These are phyloP conservation scores for Pythium inflatum DNA, from an alignment of 352 stramenopile genomes.

Conservation along the genomic window DNA sequence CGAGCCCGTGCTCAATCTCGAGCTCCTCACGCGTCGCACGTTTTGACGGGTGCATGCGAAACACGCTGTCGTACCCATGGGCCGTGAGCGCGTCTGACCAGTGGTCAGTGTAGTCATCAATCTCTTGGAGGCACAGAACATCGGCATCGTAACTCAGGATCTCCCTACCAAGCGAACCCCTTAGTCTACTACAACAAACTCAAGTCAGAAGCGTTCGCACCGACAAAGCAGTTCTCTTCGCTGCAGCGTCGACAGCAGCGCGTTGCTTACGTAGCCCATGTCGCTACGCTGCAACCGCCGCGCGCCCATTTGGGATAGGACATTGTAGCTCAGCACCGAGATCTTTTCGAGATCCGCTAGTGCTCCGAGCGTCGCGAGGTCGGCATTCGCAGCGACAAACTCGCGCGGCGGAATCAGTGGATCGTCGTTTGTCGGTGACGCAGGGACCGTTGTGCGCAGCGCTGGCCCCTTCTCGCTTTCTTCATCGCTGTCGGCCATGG, in stretches of 20 bases:
- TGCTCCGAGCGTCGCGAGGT: constrained; percentile 47
- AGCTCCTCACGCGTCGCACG: neutral
- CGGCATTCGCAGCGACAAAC: constrained; percentile 50
- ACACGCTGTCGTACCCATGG: constrained; percentile 86
- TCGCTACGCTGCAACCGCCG: constrained; percentile 48
- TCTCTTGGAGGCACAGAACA: constrained; percentile 88
- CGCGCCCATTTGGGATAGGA: constrained; percentile 81
- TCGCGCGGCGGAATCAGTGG: constrained; percentile 24
- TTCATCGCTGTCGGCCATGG: constrained; percentile 11
- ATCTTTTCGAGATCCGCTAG: constrained; percentile 64
- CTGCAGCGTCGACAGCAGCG: constrained; percentile 59
- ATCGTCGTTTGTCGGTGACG: neutral
- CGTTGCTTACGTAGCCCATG: constrained; percentile 50
- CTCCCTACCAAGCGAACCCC: constrained; percentile 42
- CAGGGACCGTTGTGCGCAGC: too few relatives aligned
- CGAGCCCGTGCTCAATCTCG: constrained; percentile 64
- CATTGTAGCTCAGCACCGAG: constrained; percentile 79
- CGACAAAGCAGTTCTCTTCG: constrained; percentile 42
- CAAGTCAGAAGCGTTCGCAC: constrained; percentile 25
- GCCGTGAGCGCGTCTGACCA: constrained; percentile 69
- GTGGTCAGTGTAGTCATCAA: constrained; percentile 89
- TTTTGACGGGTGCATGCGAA: constrained; percentile 38
- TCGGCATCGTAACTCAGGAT: constrained; percentile 80
- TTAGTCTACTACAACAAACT: neutral
- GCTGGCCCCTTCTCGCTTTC: neutral